A percentile compares a stretch with the other conserved stretches of the same genome.
phyloP scores from a whole-genome alignment of 1,284 basidiomycete species.

The Malassezia dermatis region DNA sequence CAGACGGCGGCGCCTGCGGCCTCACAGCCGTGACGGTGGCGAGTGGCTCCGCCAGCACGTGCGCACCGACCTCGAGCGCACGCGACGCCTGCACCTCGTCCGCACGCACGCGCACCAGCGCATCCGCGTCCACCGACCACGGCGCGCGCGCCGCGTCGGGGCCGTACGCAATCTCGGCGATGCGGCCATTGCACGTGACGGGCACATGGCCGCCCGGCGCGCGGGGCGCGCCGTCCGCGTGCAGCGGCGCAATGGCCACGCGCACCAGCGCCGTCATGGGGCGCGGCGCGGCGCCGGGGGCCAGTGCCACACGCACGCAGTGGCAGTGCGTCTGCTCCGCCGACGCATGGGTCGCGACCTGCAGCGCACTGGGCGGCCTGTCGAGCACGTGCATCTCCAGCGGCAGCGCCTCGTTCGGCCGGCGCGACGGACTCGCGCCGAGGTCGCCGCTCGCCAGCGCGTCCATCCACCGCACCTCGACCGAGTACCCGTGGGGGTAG shows the following conservation, averaged over 20 bases:
- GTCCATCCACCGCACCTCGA: conserved; percentile 24
- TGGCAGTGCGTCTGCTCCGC: conserved; percentile 37
- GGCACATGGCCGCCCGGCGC: conserved; percentile 11
- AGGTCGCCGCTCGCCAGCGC: background rate
- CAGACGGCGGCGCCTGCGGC: background rate
- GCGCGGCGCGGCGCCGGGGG: conserved; percentile 1
- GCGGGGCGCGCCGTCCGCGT: background rate
- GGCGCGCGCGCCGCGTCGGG: conserved; percentile 6
- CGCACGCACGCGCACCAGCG: conserved; percentile 5
- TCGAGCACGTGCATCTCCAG: conserved; percentile 30
- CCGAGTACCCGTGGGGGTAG: conserved; percentile 39
- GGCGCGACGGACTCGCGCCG: background rate
- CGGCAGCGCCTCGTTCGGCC: conserved; percentile 20
- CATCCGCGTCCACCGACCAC: background rate
- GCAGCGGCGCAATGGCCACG: conserved; percentile 23
- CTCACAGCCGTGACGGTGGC: background rate
- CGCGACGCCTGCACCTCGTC: background rate
- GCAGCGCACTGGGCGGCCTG: conserved; percentile 40
- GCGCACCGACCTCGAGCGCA: conserved; percentile 7
- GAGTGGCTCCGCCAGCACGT: conserved; percentile 4
- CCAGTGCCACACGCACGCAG: conserved; percentile 32
- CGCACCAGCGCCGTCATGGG: conserved; percentile 4
- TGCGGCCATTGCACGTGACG: conserved; percentile 15
- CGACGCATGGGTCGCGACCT: conserved; percentile 39
- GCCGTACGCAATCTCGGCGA: conserved; percentile 16